Evolutionary conservation across 2,329 filamentous ascomycete genomes (phyloP).

Genomic region (Penicillium frequentans): DNA sequence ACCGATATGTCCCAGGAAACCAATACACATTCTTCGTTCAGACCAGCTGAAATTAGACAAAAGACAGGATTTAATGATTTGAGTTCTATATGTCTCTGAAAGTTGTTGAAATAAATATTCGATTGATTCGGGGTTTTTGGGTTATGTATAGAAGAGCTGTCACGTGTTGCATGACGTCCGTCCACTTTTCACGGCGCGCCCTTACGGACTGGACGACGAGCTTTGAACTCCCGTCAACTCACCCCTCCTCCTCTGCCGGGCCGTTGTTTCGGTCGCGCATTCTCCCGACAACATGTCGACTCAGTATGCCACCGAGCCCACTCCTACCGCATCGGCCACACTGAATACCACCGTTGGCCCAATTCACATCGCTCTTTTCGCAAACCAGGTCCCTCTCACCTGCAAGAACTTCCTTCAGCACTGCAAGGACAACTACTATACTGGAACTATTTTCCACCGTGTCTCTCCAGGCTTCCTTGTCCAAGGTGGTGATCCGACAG

Average conservation of each 20-base stretch:
- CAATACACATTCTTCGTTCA: too few relatives aligned
- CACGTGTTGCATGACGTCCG: slow-evolving; percentile 26
- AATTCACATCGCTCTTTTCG: slow-evolving; percentile 88
- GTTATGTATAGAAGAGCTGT: background rate
- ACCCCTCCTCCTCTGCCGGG: background rate
- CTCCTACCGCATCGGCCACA: slow-evolving; percentile 87
- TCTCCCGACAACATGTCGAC: slow-evolving; percentile 65
- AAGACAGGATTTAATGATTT: too few relatives aligned
- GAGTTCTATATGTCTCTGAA: background rate
- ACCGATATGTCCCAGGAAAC: too few relatives aligned
- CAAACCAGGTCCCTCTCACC: slow-evolving; percentile 86
- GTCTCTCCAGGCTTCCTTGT: slow-evolving; percentile 89
- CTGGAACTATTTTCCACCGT: slow-evolving; percentile 90
- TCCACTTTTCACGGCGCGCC: slow-evolving; percentile 15
- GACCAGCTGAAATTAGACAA: too few relatives aligned
- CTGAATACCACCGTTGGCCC: slow-evolving; percentile 89
- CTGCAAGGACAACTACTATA: slow-evolving; percentile 93
- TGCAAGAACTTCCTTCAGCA: slow-evolving; percentile 95
- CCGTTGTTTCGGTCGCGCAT: slow-evolving; percentile 1
- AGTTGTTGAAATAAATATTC: background rate
- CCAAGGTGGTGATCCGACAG: slow-evolving; percentile 92
- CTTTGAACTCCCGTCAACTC: background rate
- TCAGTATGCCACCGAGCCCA: slow-evolving; percentile 91
- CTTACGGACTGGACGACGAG: background rate
- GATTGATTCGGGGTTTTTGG: background rate